phyloP scores from a whole-genome alignment of 768 basidiomycete species.

The Kwoniella europaea region DNA sequence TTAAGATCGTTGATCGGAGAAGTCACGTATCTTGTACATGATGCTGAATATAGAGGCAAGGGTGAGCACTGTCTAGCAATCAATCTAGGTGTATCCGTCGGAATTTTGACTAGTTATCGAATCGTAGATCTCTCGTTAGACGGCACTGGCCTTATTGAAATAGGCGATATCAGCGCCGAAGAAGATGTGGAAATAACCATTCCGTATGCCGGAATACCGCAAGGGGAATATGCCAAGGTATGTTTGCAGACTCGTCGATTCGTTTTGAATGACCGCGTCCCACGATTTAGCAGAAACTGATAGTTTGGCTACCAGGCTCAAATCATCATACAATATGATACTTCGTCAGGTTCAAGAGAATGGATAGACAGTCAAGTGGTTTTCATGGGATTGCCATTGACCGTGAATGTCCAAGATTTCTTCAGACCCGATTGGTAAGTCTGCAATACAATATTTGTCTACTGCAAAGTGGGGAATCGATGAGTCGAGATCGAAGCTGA shows the following conservation, averaged over 20 bases:
- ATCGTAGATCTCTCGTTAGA: not conserved
- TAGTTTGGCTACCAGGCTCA: slow-evolving; percentile 63
- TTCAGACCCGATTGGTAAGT: slow-evolving; percentile 81
- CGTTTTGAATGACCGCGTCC: not conserved
- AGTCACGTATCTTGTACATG: slow-evolving; percentile 22
- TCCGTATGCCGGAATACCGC: slow-evolving; percentile 51
- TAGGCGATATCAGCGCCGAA: slow-evolving; percentile 32
- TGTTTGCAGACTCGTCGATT: not conserved
- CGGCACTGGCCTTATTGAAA: slow-evolving; percentile 1
- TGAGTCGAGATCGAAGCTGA: not conserved
- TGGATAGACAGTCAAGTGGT: slow-evolving; percentile 38
- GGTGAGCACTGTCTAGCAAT: slow-evolving; percentile 9
- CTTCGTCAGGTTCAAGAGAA: slow-evolving; percentile 49
- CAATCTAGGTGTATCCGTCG: too few species aligned
- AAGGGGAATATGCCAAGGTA: slow-evolving; percentile 60
- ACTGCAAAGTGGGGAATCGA: not conserved
- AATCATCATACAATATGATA: slow-evolving; percentile 71
- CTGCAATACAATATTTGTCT: not conserved
- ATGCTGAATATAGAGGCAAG: slow-evolving; percentile 8
- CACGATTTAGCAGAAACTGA: not conserved
- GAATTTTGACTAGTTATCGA: not conserved
- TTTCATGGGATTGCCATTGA: slow-evolving; percentile 75
- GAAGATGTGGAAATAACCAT: slow-evolving; percentile 40
- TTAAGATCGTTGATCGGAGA: slow-evolving; percentile 22
- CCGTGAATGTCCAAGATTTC: slow-evolving; percentile 95